Base-by-base conservation (phyloP, 2,329 filamentous ascomycete species). In the Rasamsonia emersonii region DNA sequence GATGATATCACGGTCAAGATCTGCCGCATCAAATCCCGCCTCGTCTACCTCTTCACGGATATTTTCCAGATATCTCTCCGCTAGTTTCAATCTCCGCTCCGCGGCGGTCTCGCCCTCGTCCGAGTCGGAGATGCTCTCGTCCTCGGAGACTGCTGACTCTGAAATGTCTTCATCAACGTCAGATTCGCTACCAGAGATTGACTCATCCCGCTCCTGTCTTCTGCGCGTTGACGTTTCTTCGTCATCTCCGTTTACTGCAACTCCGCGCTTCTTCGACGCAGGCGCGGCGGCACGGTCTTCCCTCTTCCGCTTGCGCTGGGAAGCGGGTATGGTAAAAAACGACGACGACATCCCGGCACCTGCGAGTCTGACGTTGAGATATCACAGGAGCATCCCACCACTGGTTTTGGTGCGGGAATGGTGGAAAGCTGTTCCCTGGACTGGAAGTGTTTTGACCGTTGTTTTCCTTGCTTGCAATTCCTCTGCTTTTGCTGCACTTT, bases 11-110 rank as follows among this genome's bases (percentile, higher is more conserved):
- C 82, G 73, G 62, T 96, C 91, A 37, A 98, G 83, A 32, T 96
- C 85, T 46, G 81, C 86, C 5, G 91, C 91, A 61, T 98, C 86
- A 52, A 96, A 98, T 23, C 86, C 91, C 32, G 72, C 73, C 42
- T 86, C 82, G 46, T 93, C 81, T 36, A 86, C 78, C 45, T 94
- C 82, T 49, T 82, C 74, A 49, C 82, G 77, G 40, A 95, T 78
- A 54, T 93, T 94, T 33, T 94, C 82, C 33, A 98, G 73, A 57
- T 98, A 96, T 49, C 84, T 78, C 63, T 96, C 86, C 18, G 91
- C 91, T 17, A 98, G 72, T 43, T 85, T 77, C 50, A 94, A 63
- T 47, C 91, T 74, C 58, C 85, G 80, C 54, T 95, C 86, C 20
- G 86, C 88, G 1, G 82, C 86, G 14, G 91, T 96, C 65, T 96